Conservation (phyloP, 2,329 filamentous ascomycete species). For the Corinectria fuckeliana region DNA sequence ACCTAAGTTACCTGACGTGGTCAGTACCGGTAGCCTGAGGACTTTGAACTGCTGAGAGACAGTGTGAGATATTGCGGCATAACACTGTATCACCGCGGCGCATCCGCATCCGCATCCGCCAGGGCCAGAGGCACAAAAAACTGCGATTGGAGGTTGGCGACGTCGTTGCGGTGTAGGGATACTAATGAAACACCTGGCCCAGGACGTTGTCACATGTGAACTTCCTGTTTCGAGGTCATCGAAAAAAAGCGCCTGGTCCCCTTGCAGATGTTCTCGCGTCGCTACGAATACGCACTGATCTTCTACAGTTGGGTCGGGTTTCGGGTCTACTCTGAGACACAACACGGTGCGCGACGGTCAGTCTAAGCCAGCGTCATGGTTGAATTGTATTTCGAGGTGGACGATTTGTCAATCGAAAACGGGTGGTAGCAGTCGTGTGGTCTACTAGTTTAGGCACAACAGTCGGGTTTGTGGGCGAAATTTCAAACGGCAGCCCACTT, state of each 20-base stretch:
- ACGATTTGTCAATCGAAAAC: slow-evolving; percentile 8
- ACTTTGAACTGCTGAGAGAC: slow-evolving; percentile 8
- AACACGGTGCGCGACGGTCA: slow-evolving; percentile 6
- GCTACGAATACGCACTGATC: no score
- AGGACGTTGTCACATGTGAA: slow-evolving; percentile 20
- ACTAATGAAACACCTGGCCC: slow-evolving; percentile 10
- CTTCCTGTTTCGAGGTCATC: slow-evolving; percentile 27
- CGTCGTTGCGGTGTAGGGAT: slow-evolving; percentile 16
- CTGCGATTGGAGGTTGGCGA: background rate
- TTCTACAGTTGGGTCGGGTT: background rate
- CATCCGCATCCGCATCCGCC: slow-evolving; percentile 2
- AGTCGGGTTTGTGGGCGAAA: slow-evolving; percentile 25
- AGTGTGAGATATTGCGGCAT: slow-evolving; percentile 7
- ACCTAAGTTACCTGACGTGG: background rate
- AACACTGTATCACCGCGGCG: slow-evolving; percentile 13
- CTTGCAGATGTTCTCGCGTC: slow-evolving; percentile 4
- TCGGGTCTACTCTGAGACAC: slow-evolving; percentile 3
- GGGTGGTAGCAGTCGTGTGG: slow-evolving; percentile 1
- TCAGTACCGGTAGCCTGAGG: slow-evolving; percentile 11
- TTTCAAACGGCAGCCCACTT: slow-evolving; percentile 18
- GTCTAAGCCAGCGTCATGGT: background rate
- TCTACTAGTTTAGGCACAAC: slow-evolving; percentile 2
- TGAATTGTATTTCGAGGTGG: background rate
- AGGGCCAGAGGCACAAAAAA: background rate
- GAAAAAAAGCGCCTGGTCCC: background rate